Evolutionary conservation across 768 basidiomycete species (phyloP).

Genomic region (Krasilnikovozyma curviuscula): DNA sequence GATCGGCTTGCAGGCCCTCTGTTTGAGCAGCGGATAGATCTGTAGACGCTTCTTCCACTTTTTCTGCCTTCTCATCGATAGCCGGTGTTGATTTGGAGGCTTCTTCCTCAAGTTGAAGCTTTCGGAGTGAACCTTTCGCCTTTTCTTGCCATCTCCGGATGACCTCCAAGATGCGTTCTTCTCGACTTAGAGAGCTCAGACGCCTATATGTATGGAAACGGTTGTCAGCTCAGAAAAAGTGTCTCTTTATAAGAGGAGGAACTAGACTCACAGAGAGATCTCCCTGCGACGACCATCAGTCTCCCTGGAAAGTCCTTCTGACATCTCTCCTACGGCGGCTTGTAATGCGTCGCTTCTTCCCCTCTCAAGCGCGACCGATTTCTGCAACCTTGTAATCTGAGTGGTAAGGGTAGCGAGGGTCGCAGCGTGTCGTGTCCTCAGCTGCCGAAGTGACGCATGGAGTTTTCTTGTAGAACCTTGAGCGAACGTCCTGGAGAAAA

Average conservation of each 20-base stretch:
- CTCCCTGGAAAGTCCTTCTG: slow-evolving; percentile 51
- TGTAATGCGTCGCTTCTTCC: slow-evolving; percentile 36
- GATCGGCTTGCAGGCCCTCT: not conserved
- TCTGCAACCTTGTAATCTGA: slow-evolving; percentile 33
- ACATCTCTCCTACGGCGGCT: slow-evolving; percentile 45
- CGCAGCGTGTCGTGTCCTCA: slow-evolving; percentile 44
- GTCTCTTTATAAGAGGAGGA: slow-evolving; percentile 47
- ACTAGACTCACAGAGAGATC: slow-evolving; percentile 41
- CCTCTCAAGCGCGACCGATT: slow-evolving; percentile 32
- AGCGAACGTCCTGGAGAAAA: slow-evolving; percentile 50
- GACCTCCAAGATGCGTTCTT: slow-evolving; percentile 7
- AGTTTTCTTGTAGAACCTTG: slow-evolving; percentile 51
- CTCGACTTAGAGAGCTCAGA: slow-evolving; percentile 4
- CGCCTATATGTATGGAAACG: not conserved
- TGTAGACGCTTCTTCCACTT: slow-evolving; percentile 4
- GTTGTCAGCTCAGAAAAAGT: slow-evolving; percentile 23
- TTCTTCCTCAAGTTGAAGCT: not conserved
- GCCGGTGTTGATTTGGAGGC: too few relatives aligned
- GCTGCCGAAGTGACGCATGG: slow-evolving; percentile 39
- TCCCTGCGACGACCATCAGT: slow-evolving; percentile 54
- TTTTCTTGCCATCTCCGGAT: slow-evolving; percentile 3
- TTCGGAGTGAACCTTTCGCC: not conserved
- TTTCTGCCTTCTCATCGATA: too few relatives aligned
- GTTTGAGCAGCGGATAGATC: slow-evolving; percentile 17
- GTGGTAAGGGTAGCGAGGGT: slow-evolving; percentile 40